Base-by-base conservation (phyloP, 129 eudicot species). In the Calendula officinalis region DNA sequence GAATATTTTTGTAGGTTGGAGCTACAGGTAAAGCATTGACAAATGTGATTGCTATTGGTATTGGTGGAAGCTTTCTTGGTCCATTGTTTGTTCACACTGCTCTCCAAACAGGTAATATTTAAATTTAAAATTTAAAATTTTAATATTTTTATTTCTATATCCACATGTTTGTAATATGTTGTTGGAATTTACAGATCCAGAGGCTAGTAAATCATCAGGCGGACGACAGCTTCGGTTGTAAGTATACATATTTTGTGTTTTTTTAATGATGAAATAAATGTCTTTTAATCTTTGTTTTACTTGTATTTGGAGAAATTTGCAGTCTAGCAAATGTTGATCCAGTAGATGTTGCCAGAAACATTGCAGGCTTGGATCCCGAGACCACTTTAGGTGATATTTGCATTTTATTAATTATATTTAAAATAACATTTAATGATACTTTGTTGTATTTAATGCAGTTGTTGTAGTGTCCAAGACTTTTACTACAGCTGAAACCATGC, bases 321-420 rank as follows among this genome's bases (percentile, higher is more conserved):
- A 92, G 99, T 77, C 87, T 92, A 44, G 99, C 99, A 35, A 92
- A 92, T 80, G 99, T 92, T 63, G 99, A 92, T 80, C 99, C 99
- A 45, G 82, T 92, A 69, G 99, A 92, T 71, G 87, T 92, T 57
- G 99, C 96, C 13, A 83, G 82, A 76, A 92, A 86, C 70, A 88
- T 88, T 62, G 64, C 85, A 52, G 99, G 99, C 75, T 63, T 92
- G 83, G 77, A 83, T 70, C 96, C 99, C 62, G 99, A 92, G 76
- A 88, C 95, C 35, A 92, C 99, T 6, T 64, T 92, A 79, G 99
- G 99, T 54, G 39, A 53, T 27, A 41, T 33, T 8, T 22, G 30
- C 30, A 22, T 22, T 22, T 22, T 22, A 22, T 22, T 22, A 22
- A 22, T 22, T 42, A 34, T n/a, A 43, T 17, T 37, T 54, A 7